Conservation (phyloP, 768 basidiomycete genomes). For the Boletus coccyginus region DNA sequence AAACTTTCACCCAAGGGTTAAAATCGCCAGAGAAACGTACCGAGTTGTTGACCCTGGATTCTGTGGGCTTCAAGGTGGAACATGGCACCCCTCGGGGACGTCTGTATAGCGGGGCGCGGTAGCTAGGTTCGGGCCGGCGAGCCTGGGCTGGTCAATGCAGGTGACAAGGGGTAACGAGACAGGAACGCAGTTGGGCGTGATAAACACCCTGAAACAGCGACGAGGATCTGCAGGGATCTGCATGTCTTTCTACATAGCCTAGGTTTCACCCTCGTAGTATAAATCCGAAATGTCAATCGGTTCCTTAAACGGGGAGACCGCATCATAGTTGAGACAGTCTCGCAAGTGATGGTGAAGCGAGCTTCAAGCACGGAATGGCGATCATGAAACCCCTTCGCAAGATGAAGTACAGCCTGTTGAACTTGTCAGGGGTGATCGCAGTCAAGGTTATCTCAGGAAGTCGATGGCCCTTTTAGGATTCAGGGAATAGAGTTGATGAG, state of each 20-base stretch:
- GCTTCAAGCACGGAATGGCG: neutral
- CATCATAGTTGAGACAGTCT: constrained; percentile 17
- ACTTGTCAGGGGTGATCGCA: neutral
- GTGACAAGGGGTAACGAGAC: constrained; percentile 13
- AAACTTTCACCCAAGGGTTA: constrained; percentile 8
- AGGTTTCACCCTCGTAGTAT: constrained; percentile 13
- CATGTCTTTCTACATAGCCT: constrained; percentile 1
- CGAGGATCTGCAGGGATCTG: constrained; percentile 24
- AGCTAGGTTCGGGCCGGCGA: neutral
- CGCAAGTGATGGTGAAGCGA: constrained; percentile 12
- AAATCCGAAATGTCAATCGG: constrained; percentile 14
- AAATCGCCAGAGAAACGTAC: neutral
- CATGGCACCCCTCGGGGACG: neutral
- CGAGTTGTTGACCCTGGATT: constrained; percentile 9
- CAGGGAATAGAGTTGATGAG: constrained; percentile 11
- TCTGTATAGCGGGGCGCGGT: constrained; percentile 1
- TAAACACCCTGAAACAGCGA: constrained; percentile 18
- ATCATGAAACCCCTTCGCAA: constrained; percentile 12
- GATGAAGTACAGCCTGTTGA: constrained; percentile 13
- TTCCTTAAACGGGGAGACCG: constrained; percentile 11
- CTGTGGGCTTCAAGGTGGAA: neutral
- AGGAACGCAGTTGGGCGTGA: constrained; percentile 17
- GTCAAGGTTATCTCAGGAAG: constrained; percentile 13
- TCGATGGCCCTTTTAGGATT: constrained; percentile 13
- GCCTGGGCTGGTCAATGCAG: neutral